Base-by-base conservation (phyloP, 2,329 filamentous ascomycete species). In the Aspergillus ochraceus region DNA sequence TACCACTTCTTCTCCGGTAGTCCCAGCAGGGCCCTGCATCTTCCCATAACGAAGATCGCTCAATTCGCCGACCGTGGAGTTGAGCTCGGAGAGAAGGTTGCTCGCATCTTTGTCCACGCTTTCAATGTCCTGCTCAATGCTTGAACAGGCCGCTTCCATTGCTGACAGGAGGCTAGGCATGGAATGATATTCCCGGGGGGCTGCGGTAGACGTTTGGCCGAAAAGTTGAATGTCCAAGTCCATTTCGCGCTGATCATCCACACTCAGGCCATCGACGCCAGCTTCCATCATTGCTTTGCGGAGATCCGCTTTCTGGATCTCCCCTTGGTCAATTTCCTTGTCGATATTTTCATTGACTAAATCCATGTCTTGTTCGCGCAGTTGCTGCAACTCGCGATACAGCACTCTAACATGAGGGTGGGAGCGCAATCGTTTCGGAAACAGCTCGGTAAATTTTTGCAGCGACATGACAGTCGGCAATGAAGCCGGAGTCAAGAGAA, bases 1-100 rank as follows among this genome's bases (percentile, higher is more conserved):
- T 26, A 81, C 81, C 32, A 93, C 76, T 60, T 86, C 81, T 22
- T 81, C 74, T 24, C 63, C 64, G 63, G 90, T 89, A 39, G 85
- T 82, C 11, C 75, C 77, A 22, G 75, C 72, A 24, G 78, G 72
- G 24, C 77, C 77, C 45, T 77, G 75, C 59, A 95, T 84, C 57
- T 87, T 88, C 42, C 92, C 92, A 69, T 95, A 94, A 50, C 90
- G 87, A 57, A 96, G 81, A 75, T 96, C 91, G 74, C 91, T 96
- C 72, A 97, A 79, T 52, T 85, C 86, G 32, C 89, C 89, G 17
- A 95, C 84, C 0, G 84, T 88, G 58, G 86, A 82, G 64, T 83
- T 83, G 54, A 95, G 83, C 11, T 86, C 84, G 4, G 83, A 79
- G 6, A 90, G 74, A 3, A 92, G 77, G 1, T 74, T 72, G 0